A percentile compares a stretch with the other conserved stretches of the same genome.
Evolutionary conservation across 352 stramenopile genomes (phyloP).

Genomic region (Achlya hypogyna): DNA sequence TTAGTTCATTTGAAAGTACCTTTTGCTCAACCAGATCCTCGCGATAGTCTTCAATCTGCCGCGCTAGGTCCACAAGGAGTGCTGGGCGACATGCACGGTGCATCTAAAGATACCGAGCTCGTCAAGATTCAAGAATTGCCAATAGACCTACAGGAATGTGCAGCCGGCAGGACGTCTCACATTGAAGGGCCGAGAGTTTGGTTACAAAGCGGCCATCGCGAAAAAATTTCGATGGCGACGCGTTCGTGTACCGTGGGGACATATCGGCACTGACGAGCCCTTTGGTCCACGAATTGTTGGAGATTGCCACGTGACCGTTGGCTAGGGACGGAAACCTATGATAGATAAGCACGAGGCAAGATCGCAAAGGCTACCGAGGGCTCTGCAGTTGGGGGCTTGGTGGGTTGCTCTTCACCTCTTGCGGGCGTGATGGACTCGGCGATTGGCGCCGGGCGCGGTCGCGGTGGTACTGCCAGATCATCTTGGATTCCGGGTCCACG

Average conservation of each 20-base stretch:
- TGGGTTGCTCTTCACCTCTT: neutral
- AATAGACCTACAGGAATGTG: constrained; percentile 3
- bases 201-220: constrained; percentile 14
- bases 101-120: neutral
- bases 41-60: constrained; percentile 12
- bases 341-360: neutral
- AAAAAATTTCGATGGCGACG: constrained; percentile 20
- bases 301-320: constrained; percentile 1
- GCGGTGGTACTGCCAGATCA: constrained; percentile 16
- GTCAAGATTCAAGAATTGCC: neutral
- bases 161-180: constrained; percentile 11
- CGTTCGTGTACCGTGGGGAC: constrained; percentile 16
- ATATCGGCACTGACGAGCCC: neutral
- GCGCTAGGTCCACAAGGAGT: constrained; percentile 12
- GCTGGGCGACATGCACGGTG: constrained; percentile 11
- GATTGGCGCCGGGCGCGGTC: neutral
- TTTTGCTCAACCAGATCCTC: constrained; percentile 18
- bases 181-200: constrained; percentile 16
- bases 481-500: constrained; percentile 11
- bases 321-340: constrained; percentile 14
- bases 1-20: neutral
- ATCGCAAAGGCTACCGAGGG: constrained; percentile 8
- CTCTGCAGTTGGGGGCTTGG: neutral
- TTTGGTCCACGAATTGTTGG: neutral
- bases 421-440: neutral